Percentiles rank a stretch among this genome's conserved stretches.
Evolutionary conservation across 495 filamentous ascomycete species (phyloP).

Genomic region (Hamigera avellanea): DNA sequence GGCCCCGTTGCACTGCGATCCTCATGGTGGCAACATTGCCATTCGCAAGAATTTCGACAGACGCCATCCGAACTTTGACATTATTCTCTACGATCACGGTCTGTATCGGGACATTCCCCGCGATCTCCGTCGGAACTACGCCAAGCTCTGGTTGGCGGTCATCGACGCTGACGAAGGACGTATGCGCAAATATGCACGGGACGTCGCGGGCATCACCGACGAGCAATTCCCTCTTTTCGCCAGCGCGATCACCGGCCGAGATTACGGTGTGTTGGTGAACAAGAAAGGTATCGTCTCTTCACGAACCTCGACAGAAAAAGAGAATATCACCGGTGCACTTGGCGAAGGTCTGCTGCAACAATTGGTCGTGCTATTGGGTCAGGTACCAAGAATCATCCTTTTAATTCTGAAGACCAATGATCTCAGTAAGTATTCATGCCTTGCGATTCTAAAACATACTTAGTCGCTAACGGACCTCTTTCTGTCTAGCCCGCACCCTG

Average conservation of each 20-base stretch:
- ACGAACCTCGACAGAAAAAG: constrained; percentile 62
- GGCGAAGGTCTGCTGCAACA: constrained; percentile 81
- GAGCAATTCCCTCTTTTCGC: constrained; percentile 95
- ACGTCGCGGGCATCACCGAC: constrained; percentile 81
- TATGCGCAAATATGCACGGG: constrained; percentile 81
- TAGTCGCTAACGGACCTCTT: no score
- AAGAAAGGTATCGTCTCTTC: constrained; percentile 47
- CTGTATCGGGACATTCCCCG: constrained; percentile 87
- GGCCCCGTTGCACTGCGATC: constrained; percentile 92
- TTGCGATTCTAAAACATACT: no score
- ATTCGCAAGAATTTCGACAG: constrained; percentile 60
- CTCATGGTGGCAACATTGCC: constrained; percentile 94
- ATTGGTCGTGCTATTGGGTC: constrained; percentile 75
- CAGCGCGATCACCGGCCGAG: constrained; percentile 89
- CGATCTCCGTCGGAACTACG: constrained; percentile 71
- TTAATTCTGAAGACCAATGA: constrained; percentile 98
- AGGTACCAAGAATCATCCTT: constrained; percentile 84
- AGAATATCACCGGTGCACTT: constrained; percentile 67
- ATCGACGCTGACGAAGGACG: constrained; percentile 70
- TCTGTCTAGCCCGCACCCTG: constrained; percentile 56
- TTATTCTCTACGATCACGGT: constrained; percentile 97
- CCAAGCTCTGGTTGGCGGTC: constrained; percentile 95
- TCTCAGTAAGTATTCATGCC: constrained; percentile 49
- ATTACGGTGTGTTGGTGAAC: constrained; percentile 62
- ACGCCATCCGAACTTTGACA: constrained; percentile 74